Evolutionary conservation across 2,329 filamentous ascomycete species (phyloP).

Genomic region (Verticillium nubilum): DNA sequence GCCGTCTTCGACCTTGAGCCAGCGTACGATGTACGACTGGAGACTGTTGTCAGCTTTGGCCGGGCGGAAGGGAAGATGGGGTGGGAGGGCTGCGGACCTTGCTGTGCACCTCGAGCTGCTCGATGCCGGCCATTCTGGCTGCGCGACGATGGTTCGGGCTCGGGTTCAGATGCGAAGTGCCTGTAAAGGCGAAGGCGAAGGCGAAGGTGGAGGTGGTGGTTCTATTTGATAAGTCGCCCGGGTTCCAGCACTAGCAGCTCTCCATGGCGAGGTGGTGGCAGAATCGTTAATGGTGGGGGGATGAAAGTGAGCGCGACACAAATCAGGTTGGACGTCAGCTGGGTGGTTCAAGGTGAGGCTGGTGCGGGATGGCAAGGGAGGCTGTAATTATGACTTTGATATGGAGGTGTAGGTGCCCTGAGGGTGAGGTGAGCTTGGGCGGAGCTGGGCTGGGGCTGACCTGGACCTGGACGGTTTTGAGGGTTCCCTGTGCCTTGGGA

Average conservation of each 20-base stretch:
- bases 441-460: not conserved
- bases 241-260: not conserved
- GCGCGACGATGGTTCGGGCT: not conserved
- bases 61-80: not conserved
- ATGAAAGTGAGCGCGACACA: not conserved
- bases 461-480: no score
- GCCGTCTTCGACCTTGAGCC: conserved; percentile 85
- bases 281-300: not conserved
- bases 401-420: no score
- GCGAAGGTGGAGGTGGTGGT: not conserved
- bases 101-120: conserved; percentile 95
- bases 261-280: conserved; percentile 1
- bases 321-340: not conserved
- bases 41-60: conserved; percentile 10
- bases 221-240: not conserved
- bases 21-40: conserved; percentile 95
- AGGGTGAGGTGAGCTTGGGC: not conserved
- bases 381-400: not conserved
- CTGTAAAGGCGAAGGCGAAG: not conserved
- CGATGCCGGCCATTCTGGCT: conserved; percentile 77
- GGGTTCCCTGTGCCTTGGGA: no score
- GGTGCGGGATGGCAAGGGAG: not conserved
- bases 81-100: conserved; percentile 56
- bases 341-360: not conserved
- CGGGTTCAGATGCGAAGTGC: not conserved